Conservation (phyloP, 2,329 filamentous ascomycete genomes). For the Apiospora aurea region DNA sequence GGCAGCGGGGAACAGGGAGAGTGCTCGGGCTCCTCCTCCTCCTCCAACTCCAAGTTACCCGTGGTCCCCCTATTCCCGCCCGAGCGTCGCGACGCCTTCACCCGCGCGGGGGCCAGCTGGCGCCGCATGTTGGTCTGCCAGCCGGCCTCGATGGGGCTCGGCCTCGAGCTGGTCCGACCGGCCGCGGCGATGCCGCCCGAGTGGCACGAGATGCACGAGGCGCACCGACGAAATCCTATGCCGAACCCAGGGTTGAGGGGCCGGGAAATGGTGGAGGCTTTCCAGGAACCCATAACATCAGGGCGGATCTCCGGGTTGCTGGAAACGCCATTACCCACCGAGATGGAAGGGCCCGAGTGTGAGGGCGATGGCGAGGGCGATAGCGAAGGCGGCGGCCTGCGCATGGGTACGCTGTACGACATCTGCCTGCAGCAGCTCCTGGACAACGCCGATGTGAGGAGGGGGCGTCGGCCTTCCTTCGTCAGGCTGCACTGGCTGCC, state of each 20-base stretch:
- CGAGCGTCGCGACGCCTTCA: background rate
- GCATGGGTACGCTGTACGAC: constrained; percentile 4
- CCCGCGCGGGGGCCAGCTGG: background rate
- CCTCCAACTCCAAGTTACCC: background rate
- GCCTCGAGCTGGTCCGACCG: background rate
- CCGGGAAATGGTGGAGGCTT: background rate
- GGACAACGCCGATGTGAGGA: background rate
- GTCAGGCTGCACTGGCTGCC: background rate
- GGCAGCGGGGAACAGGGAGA: background rate
- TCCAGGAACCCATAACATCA: background rate
- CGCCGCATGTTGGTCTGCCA: constrained; percentile 15
- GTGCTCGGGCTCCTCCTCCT: background rate
- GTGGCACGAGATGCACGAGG: background rate
- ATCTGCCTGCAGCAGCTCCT: background rate
- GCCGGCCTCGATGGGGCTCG: background rate
- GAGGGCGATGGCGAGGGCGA: background rate
- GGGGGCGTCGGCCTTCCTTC: background rate
- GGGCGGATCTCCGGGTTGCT: background rate
- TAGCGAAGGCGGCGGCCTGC: background rate
- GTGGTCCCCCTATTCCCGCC: background rate
- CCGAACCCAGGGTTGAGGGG: background rate
- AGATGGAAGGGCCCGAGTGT: background rate
- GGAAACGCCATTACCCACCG: background rate
- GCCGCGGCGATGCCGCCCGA: background rate
- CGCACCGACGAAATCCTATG: background rate